Percentiles rank a stretch among this genome's conserved stretches.
These are phyloP conservation scores for Ophiostoma quercus DNA, from an alignment of 2,329 filamentous ascomycete genomes.

Conservation along the genomic window DNA sequence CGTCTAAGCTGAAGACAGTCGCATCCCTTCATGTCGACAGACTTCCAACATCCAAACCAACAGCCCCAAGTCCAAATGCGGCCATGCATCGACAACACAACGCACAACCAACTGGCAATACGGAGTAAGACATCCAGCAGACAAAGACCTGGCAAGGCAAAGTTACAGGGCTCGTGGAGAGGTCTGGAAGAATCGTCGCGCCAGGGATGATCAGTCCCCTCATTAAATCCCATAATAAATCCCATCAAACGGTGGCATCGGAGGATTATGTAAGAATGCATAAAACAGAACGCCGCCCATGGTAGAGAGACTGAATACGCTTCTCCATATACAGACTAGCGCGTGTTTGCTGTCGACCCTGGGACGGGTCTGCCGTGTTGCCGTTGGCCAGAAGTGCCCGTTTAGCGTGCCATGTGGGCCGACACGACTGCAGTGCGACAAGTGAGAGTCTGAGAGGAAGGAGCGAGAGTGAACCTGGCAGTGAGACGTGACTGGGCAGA, in stretches of 20 bases:
- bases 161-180: not conserved
- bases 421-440: constrained; percentile 17
- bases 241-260: not conserved
- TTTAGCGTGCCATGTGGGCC: constrained; percentile 4
- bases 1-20: not conserved
- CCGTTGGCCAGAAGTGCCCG: constrained; percentile 19
- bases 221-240: not conserved
- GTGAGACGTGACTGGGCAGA: not conserved
- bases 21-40: not conserved
- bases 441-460: not conserved
- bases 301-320: not conserved
- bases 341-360: not conserved
- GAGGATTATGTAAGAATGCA: not conserved
- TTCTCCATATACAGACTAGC: not conserved
- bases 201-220: not conserved
- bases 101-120: not conserved
- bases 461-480: not conserved
- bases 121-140: not conserved
- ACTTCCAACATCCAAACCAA: not conserved
- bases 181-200: not conserved
- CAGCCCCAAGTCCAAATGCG: constrained; percentile 13
- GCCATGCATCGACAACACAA: constrained; percentile 1
- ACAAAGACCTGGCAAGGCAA: no score
- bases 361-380: constrained; percentile 3
- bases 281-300: not conserved